Conservation (phyloP, 306 rosid species). For the Fragaria ananassa region DNA sequence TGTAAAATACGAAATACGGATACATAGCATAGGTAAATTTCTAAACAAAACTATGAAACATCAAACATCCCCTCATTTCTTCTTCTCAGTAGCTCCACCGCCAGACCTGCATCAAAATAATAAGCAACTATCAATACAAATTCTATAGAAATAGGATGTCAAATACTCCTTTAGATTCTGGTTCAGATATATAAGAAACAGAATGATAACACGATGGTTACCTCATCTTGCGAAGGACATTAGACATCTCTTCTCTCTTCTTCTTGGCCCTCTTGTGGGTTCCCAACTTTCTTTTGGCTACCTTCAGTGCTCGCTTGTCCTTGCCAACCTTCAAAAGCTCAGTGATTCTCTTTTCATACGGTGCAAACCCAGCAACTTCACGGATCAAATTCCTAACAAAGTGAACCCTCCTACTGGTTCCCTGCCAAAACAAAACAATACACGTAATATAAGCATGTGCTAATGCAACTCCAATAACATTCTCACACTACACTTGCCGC, state of each 20-base stretch:
- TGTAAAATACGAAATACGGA: slow-evolving; percentile 3
- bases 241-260: slow-evolving; percentile 95
- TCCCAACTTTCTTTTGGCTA: slow-evolving; percentile 85
- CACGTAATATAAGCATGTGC: not conserved
- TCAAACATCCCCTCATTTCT: slow-evolving; percentile 42
- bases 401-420: slow-evolving; percentile 77
- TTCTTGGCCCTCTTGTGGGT: slow-evolving; percentile 87
- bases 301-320: slow-evolving; percentile 84
- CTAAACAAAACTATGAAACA: not conserved
- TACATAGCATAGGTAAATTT: not conserved
- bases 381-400: slow-evolving; percentile 73
- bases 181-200: not conserved
- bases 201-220: slow-evolving; percentile 7
- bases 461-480: not conserved
- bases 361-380: slow-evolving; percentile 91
- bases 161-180: not conserved
- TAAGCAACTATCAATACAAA: not conserved
- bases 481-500: not conserved
- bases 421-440: slow-evolving; percentile 28
- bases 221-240: slow-evolving; percentile 87
- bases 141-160: no score
- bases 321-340: slow-evolving; percentile 97
- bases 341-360: slow-evolving; percentile 84
- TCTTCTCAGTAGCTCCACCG: slow-evolving; percentile 84
- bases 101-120: slow-evolving; percentile 59